Conservation (phyloP, 1,284 basidiomycete species). For the Rugosomyces carneus region DNA sequence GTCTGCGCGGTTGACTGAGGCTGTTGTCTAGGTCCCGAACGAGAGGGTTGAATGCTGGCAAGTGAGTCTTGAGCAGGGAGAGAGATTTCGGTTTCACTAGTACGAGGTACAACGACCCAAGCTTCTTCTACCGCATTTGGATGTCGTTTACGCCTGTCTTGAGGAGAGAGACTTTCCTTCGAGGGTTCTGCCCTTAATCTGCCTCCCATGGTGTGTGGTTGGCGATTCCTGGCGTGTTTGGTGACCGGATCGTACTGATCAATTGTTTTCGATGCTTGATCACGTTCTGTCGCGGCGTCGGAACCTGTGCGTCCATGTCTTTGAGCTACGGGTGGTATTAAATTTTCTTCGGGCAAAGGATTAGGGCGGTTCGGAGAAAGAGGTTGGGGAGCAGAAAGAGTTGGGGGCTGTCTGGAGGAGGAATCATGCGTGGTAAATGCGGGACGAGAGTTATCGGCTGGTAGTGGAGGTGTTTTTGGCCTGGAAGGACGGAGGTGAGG, state of each 20-base stretch:
- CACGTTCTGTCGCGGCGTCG: conserved; percentile 46
- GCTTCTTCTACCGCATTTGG: conserved; percentile 23
- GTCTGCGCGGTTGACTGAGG: conserved; percentile 24
- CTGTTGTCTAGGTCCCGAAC: conserved; percentile 17
- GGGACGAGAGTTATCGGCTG: conserved; percentile 11
- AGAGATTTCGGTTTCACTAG: conserved; percentile 27
- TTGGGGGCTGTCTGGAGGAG: conserved; percentile 23
- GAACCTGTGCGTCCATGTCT: conserved; percentile 42
- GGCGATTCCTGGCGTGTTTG: conserved; percentile 25
- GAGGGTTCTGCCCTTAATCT: conserved; percentile 25
- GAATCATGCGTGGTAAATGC: conserved; percentile 22
- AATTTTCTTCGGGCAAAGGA: conserved; percentile 32
- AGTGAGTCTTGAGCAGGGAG: conserved; percentile 20
- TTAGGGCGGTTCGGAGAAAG: conserved; percentile 43
- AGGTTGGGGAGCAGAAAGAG: conserved; percentile 34
- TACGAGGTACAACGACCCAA: conserved; percentile 40
- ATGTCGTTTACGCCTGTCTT: conserved; percentile 20
- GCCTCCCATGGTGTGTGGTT: conserved; percentile 18
- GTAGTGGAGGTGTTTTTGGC: conserved; percentile 20
- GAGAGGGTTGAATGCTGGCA: conserved; percentile 6
- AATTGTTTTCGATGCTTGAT: conserved; percentile 31
- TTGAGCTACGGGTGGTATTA: conserved; percentile 25
- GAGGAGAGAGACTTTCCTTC: conserved; percentile 21
- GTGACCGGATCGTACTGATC: conserved; percentile 31
- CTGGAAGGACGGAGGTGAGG: conserved; percentile 24